phyloP scores from a whole-genome alignment of 2,329 filamentous ascomycete genomes.

The Rhytidhysteron rufulum region DNA sequence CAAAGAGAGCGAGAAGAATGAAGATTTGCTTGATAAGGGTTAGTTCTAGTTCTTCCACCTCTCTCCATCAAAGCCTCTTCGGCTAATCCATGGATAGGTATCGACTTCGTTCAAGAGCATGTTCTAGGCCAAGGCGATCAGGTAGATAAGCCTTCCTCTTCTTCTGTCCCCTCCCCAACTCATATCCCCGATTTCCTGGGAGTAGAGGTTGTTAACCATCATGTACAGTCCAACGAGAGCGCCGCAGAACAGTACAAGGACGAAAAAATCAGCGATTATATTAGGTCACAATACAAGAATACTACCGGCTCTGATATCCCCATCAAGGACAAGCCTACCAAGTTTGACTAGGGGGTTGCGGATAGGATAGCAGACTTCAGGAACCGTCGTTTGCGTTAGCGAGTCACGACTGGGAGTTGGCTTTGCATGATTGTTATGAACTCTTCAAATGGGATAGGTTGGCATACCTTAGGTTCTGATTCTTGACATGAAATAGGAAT shows the following conservation, averaged over 20 bases:
- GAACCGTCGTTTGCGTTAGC: too few species aligned
- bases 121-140: slow-evolving; percentile 67
- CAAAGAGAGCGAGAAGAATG: slow-evolving; percentile 71
- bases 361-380: not conserved
- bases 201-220: not conserved
- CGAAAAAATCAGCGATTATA: slow-evolving; percentile 69
- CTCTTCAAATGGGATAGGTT: too few species aligned
- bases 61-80: too few species aligned
- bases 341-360: slow-evolving; percentile 9
- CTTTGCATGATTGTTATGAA: too few species aligned
- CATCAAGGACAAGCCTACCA: slow-evolving; percentile 64
- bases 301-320: slow-evolving; percentile 66
- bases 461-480: too few species aligned
- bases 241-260: slow-evolving; percentile 82
- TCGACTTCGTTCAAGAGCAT: slow-evolving; percentile 76
- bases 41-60: slow-evolving; percentile 8
- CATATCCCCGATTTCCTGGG: not conserved
- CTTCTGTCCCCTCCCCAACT: too few species aligned
- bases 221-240: slow-evolving; percentile 34
- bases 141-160: slow-evolving; percentile 47
- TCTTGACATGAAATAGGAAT: too few species aligned
- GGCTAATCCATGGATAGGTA: too few species aligned
- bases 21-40: slow-evolving; percentile 82
- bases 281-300: slow-evolving; percentile 67
- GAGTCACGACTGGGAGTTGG: too few species aligned